Conservation (phyloP, 768 basidiomycete species). For the Leccinellum albellum region DNA sequence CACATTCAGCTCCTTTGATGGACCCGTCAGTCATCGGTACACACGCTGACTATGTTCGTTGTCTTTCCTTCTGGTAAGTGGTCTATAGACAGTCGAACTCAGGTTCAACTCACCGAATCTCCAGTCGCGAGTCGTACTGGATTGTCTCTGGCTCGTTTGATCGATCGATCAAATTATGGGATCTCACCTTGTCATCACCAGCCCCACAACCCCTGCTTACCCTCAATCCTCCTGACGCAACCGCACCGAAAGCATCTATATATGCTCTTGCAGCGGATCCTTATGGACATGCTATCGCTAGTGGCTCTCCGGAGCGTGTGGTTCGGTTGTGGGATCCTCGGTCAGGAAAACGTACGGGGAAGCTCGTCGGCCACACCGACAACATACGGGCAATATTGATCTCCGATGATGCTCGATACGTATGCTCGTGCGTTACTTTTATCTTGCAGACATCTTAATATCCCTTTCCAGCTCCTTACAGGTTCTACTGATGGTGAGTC, state of each 20-base stretch:
- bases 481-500: slow-evolving; percentile 70
- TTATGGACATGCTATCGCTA: slow-evolving; percentile 76
- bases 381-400: slow-evolving; percentile 89
- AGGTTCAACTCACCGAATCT: slow-evolving; percentile 9
- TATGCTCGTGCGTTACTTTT: slow-evolving; percentile 38
- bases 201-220: slow-evolving; percentile 56
- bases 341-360: slow-evolving; percentile 71
- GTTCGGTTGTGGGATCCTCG: slow-evolving; percentile 93
- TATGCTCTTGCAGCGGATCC: slow-evolving; percentile 82
- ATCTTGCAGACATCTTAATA: slow-evolving; percentile 7
- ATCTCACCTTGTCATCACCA: slow-evolving; percentile 49
- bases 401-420: slow-evolving; percentile 88
- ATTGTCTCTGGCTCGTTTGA: slow-evolving; percentile 94
- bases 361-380: slow-evolving; percentile 95
- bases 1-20: slow-evolving; percentile 57
- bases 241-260: slow-evolving; percentile 63
- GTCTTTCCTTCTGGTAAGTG: slow-evolving; percentile 63
- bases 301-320: slow-evolving; percentile 89
- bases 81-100: slow-evolving; percentile 1
- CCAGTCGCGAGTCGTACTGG: slow-evolving; percentile 78
- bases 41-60: slow-evolving; percentile 85
- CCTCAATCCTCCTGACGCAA: slow-evolving; percentile 62
- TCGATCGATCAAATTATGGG: slow-evolving; percentile 92
- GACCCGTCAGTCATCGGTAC: slow-evolving; percentile 69
- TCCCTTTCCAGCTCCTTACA: slow-evolving; percentile 58